Evolutionary conservation across 768 basidiomycete species (phyloP), one percentile per base, ranked within the genome.

Genomic region (Termitomyces heimii): DNA sequence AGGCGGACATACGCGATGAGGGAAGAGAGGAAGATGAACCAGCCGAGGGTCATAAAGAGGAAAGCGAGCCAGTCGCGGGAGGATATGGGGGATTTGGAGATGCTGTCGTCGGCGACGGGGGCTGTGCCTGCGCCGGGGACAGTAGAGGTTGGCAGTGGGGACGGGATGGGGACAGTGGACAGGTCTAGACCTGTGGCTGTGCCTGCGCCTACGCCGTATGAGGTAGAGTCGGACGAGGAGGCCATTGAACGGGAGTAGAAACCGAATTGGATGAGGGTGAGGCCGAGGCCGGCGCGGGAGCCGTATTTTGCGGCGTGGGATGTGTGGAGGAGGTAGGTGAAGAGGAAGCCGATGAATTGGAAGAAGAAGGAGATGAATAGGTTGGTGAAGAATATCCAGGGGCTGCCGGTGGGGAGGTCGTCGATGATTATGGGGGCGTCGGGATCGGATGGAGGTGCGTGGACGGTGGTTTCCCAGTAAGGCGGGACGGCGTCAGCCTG

Each of bases 391-490:
- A 94, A 95, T n/a, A 85, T 70, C 70, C 82, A 71, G 64, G 84
- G 67, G 4, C 88, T 86, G 51, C 94, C 94, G 0, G 92, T 83
- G 0, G 94, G 93, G 42, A 98, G 84, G 57, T 94, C 89, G 58
- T 96, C 95, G 62, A 99, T 87, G 69, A 97, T 82, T 78, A 98
- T 70, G 22, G 73, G 70, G 48, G 81, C 79, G 37, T 78, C 55
- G 28, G 77, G 74, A 0, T 75, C 71, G 0, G 93, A n/a, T 22
- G 20, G 45, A 9, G 56, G 93, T 0, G 94, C 85, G 59, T 95
- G 90, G 9, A 98, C 83, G 0, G 93, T 94, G 1, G 92, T 98
- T 67, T 99, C 96, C 92, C 94, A 98, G 71, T 99, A 99, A 0
- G 93, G 82, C 0, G 97, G 97, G 0, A 90, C 94, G 0, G 92